Percentiles rank a stretch among this genome's conserved stretches.
Evolutionary conservation across 345 rosid species (phyloP).

Genomic region (Salix dunnii): DNA sequence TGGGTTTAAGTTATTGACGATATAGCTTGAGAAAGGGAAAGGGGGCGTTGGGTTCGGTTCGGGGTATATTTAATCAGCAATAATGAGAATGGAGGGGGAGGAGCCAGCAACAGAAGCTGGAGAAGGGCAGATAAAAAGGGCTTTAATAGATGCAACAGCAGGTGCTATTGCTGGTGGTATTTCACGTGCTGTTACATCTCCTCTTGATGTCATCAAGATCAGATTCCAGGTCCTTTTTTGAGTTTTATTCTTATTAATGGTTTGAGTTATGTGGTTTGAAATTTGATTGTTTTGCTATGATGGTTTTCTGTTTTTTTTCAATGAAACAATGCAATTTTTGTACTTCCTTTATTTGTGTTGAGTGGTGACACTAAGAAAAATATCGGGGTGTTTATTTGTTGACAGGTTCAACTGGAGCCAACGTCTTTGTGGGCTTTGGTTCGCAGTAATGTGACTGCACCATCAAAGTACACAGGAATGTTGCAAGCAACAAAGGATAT

Average conservation of each 20-base stretch:
- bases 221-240: conserved; percentile 71
- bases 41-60: conserved; percentile 15
- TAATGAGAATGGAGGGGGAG: conserved; percentile 27
- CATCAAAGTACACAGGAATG: conserved; percentile 91
- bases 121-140: conserved; percentile 70
- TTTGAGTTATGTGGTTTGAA: not conserved
- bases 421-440: conserved; percentile 70
- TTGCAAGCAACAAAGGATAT: conserved; percentile 86
- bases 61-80: not conserved
- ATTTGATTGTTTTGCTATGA: not conserved
- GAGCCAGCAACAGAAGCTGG: conserved; percentile 31
- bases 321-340: too few species aligned
- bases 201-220: conserved; percentile 96
- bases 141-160: conserved; percentile 55
- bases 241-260: not conserved
- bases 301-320: not conserved
- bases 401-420: conserved; percentile 94
- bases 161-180: conserved; percentile 82
- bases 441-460: conserved; percentile 37
- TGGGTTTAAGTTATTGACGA: conserved; percentile 3
- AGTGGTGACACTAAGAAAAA: not conserved
- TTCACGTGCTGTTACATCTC: conserved; percentile 89
- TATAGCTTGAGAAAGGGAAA: conserved; percentile 1
- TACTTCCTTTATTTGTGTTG: not conserved
- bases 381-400: not conserved